Conservation (phyloP, 1,139 yeast genomes). For the Diutina mesorugosa region DNA sequence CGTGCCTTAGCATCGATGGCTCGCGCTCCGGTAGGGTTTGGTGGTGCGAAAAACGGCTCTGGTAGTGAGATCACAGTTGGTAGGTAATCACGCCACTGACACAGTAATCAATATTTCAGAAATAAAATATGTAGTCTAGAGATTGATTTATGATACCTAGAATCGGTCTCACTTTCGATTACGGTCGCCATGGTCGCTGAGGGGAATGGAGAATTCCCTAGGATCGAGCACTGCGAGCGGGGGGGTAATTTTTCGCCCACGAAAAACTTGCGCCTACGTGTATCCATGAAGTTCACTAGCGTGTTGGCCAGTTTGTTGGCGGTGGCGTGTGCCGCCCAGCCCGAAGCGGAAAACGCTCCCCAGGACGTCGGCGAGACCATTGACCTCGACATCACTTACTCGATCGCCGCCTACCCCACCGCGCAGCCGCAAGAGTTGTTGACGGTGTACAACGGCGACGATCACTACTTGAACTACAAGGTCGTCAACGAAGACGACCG, state of each 20-base stretch:
- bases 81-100: background rate
- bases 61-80: background rate
- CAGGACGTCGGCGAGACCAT: background rate
- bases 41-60: background rate
- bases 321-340: background rate
- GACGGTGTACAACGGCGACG: background rate
- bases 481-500: constrained; percentile 1
- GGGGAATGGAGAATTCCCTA: background rate
- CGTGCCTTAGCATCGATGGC: background rate
- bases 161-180: too few relatives aligned
- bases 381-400: background rate
- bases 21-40: background rate
- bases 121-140: too few relatives aligned
- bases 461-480: background rate
- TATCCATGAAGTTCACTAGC: background rate
- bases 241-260: background rate
- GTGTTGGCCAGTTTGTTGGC: background rate
- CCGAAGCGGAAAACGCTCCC: background rate
- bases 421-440: background rate
- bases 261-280: background rate
- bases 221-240: background rate
- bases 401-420: background rate
- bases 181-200: too few relatives aligned
- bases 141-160: too few relatives aligned
- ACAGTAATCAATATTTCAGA: too few relatives aligned